Percentiles rank a stretch among this genome's conserved stretches.
Evolutionary conservation across 257 asterid species (phyloP).

Genomic region (Nicotiana tabacum): DNA sequence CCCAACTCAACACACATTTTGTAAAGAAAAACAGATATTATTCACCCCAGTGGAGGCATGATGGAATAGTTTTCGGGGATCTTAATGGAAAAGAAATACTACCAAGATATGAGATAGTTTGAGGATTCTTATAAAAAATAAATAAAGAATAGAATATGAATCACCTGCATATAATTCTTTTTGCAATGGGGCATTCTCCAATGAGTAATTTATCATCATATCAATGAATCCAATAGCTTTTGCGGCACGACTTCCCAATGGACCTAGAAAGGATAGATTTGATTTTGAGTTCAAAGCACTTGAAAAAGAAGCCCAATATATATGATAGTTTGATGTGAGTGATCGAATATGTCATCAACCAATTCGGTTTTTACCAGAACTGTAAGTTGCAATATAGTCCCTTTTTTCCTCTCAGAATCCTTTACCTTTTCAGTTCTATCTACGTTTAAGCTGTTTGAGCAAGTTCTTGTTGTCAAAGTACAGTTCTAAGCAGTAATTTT

Average conservation of each 20-base stretch:
- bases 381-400: neutral
- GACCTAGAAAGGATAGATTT: constrained; percentile 43
- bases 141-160: neutral
- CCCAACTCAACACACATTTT: neutral
- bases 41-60: neutral
- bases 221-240: constrained; percentile 96
- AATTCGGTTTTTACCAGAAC: neutral
- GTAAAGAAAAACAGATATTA: neutral
- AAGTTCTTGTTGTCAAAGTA: neutral
- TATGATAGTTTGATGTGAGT: neutral
- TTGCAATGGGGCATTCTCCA: constrained; percentile 85
- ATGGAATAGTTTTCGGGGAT: neutral
- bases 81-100: neutral
- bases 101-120: neutral
- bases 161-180: constrained; percentile 90
- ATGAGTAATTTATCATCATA: constrained; percentile 89
- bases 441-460: neutral
- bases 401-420: neutral
- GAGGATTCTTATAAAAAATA: neutral
- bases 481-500: neutral
- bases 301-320: neutral
- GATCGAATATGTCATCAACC: neutral
- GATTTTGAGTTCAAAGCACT: neutral
- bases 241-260: constrained; percentile 92
- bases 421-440: neutral